Evolutionary conservation across 257 asterid species (phyloP).

Genomic region (Primulina eburnea): DNA sequence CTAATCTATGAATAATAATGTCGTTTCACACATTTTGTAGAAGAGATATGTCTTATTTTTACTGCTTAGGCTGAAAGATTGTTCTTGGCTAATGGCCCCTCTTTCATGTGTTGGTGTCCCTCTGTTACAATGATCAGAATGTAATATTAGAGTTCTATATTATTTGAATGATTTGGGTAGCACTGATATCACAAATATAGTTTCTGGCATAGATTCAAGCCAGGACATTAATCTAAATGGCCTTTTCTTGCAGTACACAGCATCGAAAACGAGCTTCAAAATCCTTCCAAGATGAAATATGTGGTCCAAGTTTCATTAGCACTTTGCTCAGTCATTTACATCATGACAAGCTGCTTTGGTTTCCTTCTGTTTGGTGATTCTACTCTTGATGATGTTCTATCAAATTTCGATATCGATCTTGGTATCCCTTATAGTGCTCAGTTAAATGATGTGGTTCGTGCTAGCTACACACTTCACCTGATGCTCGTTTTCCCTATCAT

Average conservation of each 20-base stretch:
- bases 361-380: slow-evolving; percentile 55
- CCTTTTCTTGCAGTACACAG: slow-evolving; percentile 47
- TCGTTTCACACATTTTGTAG: not conserved
- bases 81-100: not conserved
- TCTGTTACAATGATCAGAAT: not conserved
- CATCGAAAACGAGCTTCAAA: slow-evolving; percentile 54
- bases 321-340: slow-evolving; percentile 47
- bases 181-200: not conserved
- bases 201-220: not conserved
- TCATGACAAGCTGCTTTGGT: slow-evolving; percentile 60
- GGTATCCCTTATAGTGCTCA: slow-evolving; percentile 46
- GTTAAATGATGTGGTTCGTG: slow-evolving; percentile 45
- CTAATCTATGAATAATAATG: not conserved
- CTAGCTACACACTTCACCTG: slow-evolving; percentile 46
- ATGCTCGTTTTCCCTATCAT: slow-evolving; percentile 51
- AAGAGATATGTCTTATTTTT: not conserved
- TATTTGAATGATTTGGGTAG: not conserved
- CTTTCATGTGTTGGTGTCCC: not conserved
- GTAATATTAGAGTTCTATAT: not conserved
- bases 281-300: slow-evolving; percentile 34
- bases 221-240: not conserved
- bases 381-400: slow-evolving; percentile 46
- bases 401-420: slow-evolving; percentile 42
- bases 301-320: slow-evolving; percentile 47
- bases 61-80: not conserved